Base-by-base conservation (phyloP, 306 rosid species). In the Fagus crenata region DNA sequence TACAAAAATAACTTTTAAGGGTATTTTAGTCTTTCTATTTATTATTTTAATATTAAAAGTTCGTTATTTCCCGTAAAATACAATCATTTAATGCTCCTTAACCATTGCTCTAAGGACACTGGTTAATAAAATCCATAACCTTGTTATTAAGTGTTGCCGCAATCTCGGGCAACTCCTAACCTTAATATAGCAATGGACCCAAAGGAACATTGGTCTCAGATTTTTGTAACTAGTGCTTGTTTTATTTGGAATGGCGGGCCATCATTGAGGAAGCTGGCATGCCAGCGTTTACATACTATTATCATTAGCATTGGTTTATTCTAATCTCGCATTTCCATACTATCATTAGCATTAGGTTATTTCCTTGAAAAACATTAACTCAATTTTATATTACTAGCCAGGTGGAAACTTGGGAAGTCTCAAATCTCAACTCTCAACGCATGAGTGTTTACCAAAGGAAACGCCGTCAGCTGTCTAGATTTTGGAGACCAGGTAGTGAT, bases 181-280 rank as follows among this genome's bases (percentile, higher is more conserved):
- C 37, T 78, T 77, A 75, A 67, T 65, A 68, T 65, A 68, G 80
- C 8, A 32, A 82, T 67, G 76, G 55, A 74, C 32, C 68, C 55
- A 76, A 82, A 43, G 67, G 65, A 76, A 70, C 49, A 55, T 0
- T 71, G 72, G 81, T 73, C 84, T 69, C 67, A 69, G 73, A 5
- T 79, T 76, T 8, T 75, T 76, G 69, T 31, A 73, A 46, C 67
- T 58, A 36, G 74, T 28, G 54, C 28, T 6, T 78, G 43, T 65
- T 69, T 71, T 76, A 76, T 82, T 68, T 63, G 68, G 69, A 67
- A 75, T 49, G 63, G 77, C n/a, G 80, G 78, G 18, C 53, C 81
- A 58, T 43, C 43, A 76, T 76, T 82, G 51, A 46, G 42, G 64
- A 22, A 79, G 40, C 78, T 64, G 28, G 32, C 40, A 2, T 7